Percentiles rank a stretch among this genome's conserved stretches.
Conservation (phyloP, 2,329 filamentous ascomycete species). For the Aureobasidium sp. region DNA sequence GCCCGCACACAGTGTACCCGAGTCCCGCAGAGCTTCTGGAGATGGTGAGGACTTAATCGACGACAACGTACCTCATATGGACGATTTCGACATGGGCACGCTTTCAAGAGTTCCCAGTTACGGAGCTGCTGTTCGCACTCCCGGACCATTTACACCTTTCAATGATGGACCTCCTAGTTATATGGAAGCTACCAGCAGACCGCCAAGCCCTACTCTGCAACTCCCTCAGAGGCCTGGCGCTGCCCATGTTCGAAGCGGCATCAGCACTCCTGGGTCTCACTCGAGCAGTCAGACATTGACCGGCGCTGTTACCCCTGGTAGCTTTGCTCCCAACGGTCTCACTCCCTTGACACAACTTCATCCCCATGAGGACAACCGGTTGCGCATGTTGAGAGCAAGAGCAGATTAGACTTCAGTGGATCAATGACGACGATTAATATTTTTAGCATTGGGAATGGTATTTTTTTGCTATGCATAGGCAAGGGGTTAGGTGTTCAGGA, state of each 20-base stretch:
- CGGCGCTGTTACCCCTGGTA: not conserved
- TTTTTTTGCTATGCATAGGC: not conserved
- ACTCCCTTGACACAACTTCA: conserved; percentile 4
- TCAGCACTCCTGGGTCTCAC: conserved; percentile 22
- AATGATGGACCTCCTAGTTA: conserved; percentile 39
- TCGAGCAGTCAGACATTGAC: conserved; percentile 9
- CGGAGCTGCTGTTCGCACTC: conserved; percentile 42
- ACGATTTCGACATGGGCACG: conserved; percentile 39
- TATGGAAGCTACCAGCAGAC: conserved; percentile 38
- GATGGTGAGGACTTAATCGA: conserved; percentile 23
- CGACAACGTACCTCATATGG: conserved; percentile 6
- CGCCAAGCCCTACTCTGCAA: conserved; percentile 29
- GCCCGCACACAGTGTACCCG: conserved; percentile 21
- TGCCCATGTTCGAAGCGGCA: conserved; percentile 23
- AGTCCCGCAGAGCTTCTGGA: conserved; percentile 30
- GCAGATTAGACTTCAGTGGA: not conserved
- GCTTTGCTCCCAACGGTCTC: not conserved
- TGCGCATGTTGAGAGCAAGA: conserved; percentile 8
- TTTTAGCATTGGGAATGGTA: conserved; percentile 1
- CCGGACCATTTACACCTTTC: conserved; percentile 34
- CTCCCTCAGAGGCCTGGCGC: conserved; percentile 21
- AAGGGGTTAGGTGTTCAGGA: not conserved
- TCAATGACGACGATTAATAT: not conserved
- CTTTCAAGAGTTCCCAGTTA: conserved; percentile 46
- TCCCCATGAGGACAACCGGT: conserved; percentile 3